Percentiles rank a stretch among this genome's conserved stretches.
These are phyloP conservation scores for Lagenidium giganteum DNA, from an alignment of 352 stramenopile species.

Conservation along the genomic window DNA sequence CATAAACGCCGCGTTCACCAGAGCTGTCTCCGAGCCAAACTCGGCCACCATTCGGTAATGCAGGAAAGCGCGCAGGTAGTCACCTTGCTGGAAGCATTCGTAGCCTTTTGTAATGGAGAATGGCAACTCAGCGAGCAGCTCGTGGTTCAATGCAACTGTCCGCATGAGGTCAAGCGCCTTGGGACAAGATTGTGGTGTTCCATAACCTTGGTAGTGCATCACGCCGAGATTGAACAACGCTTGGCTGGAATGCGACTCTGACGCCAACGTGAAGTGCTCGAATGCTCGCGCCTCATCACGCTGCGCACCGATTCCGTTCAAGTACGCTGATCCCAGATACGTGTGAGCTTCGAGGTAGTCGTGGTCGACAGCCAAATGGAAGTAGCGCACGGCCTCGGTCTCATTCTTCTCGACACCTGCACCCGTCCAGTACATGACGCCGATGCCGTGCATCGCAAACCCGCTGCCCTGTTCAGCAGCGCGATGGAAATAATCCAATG, in stretches of 20 bases:
- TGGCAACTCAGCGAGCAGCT: conserved; percentile 37
- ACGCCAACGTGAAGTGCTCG: conserved; percentile 55
- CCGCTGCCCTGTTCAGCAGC: conserved; percentile 47
- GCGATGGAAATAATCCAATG: conserved; percentile 52
- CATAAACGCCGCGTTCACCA: conserved; percentile 67
- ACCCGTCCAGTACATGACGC: conserved; percentile 53
- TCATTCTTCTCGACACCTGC: conserved; percentile 52
- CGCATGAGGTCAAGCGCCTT: conserved; percentile 54
- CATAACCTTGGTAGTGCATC: conserved; percentile 64
- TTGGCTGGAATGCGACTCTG: conserved; percentile 39
- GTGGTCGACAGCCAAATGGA: conserved; percentile 48
- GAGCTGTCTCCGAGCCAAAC: conserved; percentile 58
- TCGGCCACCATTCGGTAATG: conserved; percentile 61
- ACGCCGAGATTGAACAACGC: conserved; percentile 67
- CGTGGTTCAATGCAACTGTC: conserved; percentile 46
- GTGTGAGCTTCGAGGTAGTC: conserved; percentile 64
- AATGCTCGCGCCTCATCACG: conserved; percentile 47
- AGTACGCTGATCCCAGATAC: conserved; percentile 60
- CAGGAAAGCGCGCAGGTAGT: conserved; percentile 62
- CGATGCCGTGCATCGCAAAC: conserved; percentile 64
- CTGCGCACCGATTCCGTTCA: conserved; percentile 46
- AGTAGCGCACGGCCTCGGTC: conserved; percentile 48
- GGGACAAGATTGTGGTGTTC: conserved; percentile 38
- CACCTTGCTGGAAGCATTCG: conserved; percentile 53
- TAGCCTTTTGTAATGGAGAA: conserved; percentile 69